phyloP scores from a whole-genome alignment of 768 basidiomycete genomes.

The Peribolospora baueri region DNA sequence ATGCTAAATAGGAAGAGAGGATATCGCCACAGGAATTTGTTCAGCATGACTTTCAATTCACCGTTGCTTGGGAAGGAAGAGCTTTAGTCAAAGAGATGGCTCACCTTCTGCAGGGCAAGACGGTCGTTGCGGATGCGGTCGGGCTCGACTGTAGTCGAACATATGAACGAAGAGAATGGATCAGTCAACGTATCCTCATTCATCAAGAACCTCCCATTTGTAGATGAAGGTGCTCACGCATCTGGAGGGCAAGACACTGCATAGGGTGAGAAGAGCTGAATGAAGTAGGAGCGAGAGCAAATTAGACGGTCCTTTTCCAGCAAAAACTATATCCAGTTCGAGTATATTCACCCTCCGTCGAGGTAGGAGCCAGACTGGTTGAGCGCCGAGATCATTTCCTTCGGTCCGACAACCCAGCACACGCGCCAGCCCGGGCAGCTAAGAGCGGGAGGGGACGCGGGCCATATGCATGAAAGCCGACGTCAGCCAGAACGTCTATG shows the following conservation, averaged over 20 bases:
- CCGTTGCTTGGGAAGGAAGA: neutral
- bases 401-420: constrained; percentile 72
- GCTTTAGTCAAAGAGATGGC: too few relatives aligned
- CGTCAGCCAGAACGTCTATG: too few relatives aligned
- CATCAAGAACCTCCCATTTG: too few relatives aligned
- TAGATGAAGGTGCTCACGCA: constrained; percentile 35
- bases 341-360: constrained; percentile 74
- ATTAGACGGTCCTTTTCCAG: neutral
- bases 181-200: too few relatives aligned
- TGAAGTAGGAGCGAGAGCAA: neutral
- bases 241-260: constrained; percentile 65
- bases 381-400: constrained; percentile 62
- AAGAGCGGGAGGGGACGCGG: too few relatives aligned
- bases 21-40: constrained; percentile 24
- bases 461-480: too few relatives aligned
- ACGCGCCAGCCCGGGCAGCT: constrained; percentile 68
- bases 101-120: constrained; percentile 17
- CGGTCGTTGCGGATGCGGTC: constrained; percentile 44
- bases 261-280: constrained; percentile 21
- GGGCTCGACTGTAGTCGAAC: too few relatives aligned
- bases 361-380: constrained; percentile 87
- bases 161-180: too few relatives aligned
- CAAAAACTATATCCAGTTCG: neutral
- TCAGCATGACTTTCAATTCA: neutral
- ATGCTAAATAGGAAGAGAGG: constrained; percentile 23